Base-by-base conservation (phyloP, 2,329 filamentous ascomycete genomes). In the Aspergillus bombycis region DNA sequence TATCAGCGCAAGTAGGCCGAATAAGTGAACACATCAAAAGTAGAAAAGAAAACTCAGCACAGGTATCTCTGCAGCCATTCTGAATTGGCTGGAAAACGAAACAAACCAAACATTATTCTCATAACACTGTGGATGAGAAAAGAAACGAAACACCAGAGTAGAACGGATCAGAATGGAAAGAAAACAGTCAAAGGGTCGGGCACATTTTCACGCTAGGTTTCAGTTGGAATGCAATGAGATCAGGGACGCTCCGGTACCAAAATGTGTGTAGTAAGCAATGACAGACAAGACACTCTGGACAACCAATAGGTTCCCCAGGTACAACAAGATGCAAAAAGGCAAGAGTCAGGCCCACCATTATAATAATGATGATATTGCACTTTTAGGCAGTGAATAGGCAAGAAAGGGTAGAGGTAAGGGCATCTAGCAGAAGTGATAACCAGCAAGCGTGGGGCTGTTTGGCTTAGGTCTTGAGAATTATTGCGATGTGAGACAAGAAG, bases 61-160 rank as follows among this genome's bases (percentile, higher is more conserved):
- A 74, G 73, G 70, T 75, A 75, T 75, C 74, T 72, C 74, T 63
- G 67, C 71, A 72, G 71, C 71, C 73, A 68, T 69, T 66, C 66
- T 66, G 70, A 66, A 52, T 67, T 67, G 68, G 68, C 65, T 61
- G 64, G 55, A 58, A 63, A 67, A 62, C 60, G 60, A 53, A 65
- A 41, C 57, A 66, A 67, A 57, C 38, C 34, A 58, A 55, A 62
- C n/a, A 60, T 60, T 53, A 55, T 61, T 64, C 60, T 62, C 62
- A 64, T 62, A 67, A 60, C 52, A 57, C 60, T 62, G 62, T 62
- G 50, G 58, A 65, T 64, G 54, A 56, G 52, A 62, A 61, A 57
- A 60, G 38, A 46, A 55, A 46, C 26, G 61, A 62, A 62, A 53
- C 53, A 23, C 36, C 60, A 46, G 26, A 36, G 28, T 64, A 43